Percentiles rank a stretch among this genome's conserved stretches.
phyloP scores from a whole-genome alignment of 306 rosid species.

The Lathyrus aphaca region DNA sequence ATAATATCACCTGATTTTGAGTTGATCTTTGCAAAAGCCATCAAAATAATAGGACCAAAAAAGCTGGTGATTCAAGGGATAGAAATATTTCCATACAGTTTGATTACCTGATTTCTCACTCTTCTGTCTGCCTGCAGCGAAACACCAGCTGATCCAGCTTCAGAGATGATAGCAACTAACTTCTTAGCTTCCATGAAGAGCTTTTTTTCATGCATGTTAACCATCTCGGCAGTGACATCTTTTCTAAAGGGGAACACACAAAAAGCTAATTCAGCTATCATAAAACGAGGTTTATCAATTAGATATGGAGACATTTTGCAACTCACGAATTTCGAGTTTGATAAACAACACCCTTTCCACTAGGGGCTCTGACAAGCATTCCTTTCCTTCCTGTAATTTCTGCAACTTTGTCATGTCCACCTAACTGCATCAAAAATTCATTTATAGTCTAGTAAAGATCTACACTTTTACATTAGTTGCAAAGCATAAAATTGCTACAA shows the following conservation, averaged over 20 bases:
- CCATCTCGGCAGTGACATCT: slow-evolving; percentile 88
- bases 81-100: slow-evolving; percentile 29
- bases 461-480: slow-evolving; percentile 18
- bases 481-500: slow-evolving; percentile 2
- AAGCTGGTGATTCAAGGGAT: neutral
- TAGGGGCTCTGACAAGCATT: slow-evolving; percentile 85
- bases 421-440: slow-evolving; percentile 59
- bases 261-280: slow-evolving; percentile 19
- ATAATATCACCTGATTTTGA: slow-evolving; percentile 14
- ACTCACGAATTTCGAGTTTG: slow-evolving; percentile 87
- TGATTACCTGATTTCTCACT: slow-evolving; percentile 72
- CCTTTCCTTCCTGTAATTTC: slow-evolving; percentile 96
- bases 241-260: slow-evolving; percentile 53
- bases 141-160: slow-evolving; percentile 96
- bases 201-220: slow-evolving; percentile 90
- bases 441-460: slow-evolving; percentile 18
- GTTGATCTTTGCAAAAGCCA: slow-evolving; percentile 19
- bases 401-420: slow-evolving; percentile 87
- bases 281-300: slow-evolving; percentile 5
- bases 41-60: slow-evolving; percentile 13
- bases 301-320: slow-evolving; percentile 24
- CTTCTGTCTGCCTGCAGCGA: slow-evolving; percentile 95
- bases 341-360: slow-evolving; percentile 85
- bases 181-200: slow-evolving; percentile 91
- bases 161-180: slow-evolving; percentile 82